Evolutionary conservation across 1,284 basidiomycete species (phyloP).

Genomic region (Serendipita sp.): DNA sequence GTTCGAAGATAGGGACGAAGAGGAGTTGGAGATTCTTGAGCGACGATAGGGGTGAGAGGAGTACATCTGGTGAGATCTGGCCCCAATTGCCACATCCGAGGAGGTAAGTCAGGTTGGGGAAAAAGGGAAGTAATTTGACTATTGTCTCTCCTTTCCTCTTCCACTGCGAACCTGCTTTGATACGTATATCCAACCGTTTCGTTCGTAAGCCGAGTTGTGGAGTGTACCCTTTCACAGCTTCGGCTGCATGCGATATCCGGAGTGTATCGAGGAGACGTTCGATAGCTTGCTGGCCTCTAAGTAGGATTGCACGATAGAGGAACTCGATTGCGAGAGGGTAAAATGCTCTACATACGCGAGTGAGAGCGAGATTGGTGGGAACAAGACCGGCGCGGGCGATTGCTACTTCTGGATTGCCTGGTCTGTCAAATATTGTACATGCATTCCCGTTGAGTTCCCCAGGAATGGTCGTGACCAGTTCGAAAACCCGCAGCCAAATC

Average conservation of each 20-base stretch:
- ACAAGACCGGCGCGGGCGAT: background rate
- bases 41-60: background rate
- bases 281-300: background rate
- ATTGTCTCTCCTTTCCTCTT: background rate
- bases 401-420: background rate
- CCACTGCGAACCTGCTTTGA: background rate
- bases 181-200: background rate
- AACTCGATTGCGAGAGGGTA: background rate
- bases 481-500: background rate
- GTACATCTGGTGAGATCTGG: background rate
- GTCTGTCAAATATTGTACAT: background rate
- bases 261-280: background rate
- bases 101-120: background rate
- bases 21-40: background rate
- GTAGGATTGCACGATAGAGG: background rate
- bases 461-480: background rate
- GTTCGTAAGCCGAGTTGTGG: background rate
- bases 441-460: background rate
- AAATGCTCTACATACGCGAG: background rate
- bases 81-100: background rate
- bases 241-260: background rate
- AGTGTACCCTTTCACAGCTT: background rate
- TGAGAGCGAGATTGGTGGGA: background rate
- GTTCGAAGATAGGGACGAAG: slow-evolving; percentile 1
- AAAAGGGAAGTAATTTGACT: background rate